These are phyloP conservation scores for Aspergillus texensis DNA, from an alignment of 2,329 filamentous ascomycete species.

Conservation along the genomic window DNA sequence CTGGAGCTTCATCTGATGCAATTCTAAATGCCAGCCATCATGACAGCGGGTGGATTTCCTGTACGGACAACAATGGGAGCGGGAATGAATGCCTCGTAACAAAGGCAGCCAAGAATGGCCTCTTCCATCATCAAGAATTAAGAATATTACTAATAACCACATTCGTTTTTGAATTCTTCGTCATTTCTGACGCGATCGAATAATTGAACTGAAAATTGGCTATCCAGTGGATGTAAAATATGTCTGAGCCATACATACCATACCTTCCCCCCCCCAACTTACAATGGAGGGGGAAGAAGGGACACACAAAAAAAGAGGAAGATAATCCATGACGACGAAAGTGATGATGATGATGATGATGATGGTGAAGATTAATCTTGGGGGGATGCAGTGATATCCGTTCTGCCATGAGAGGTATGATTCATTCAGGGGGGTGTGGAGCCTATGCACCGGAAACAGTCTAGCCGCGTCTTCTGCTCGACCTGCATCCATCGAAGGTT, in stretches of 20 bases:
- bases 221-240: background rate
- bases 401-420: conserved; percentile 9
- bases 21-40: background rate
- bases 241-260: background rate
- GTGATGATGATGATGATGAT: background rate
- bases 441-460: conserved; percentile 18
- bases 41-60: background rate
- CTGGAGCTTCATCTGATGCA: background rate
- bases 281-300: background rate
- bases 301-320: no score
- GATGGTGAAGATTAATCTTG: background rate
- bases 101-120: background rate
- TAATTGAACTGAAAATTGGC: background rate
- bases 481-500: conserved; percentile 16
- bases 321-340: background rate
- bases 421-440: conserved; percentile 24
- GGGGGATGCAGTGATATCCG: background rate
- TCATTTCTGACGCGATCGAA: background rate
- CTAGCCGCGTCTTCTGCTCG: conserved; percentile 10
- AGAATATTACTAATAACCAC: background rate
- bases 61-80: background rate
- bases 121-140: background rate
- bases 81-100: background rate
- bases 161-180: background rate
- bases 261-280: no score